Base-by-base conservation (phyloP, 2,329 filamentous ascomycete species). In the Septoria petroselini region DNA sequence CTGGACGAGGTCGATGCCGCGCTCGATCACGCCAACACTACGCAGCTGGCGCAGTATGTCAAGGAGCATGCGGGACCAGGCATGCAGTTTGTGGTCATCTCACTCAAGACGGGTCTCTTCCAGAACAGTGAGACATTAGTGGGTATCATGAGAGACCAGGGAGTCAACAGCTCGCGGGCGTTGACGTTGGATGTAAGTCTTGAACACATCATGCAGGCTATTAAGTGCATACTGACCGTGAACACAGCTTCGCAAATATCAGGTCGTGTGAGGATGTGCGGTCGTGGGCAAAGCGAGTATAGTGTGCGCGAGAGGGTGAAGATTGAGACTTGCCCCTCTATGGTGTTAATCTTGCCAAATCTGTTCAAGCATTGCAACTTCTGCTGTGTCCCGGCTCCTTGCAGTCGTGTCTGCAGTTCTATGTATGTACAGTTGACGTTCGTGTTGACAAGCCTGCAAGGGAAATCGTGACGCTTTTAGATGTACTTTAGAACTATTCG, bases 41-140 rank as follows among this genome's bases (percentile, higher is more conserved):
- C 89, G 61, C 90, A 94, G 68, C 91, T 98, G 70, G 93, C 91
- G 58, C 93, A 93, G 70, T 98, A 98, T 66, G 95, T 98, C 55
- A 82, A 86, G 30, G 89, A 95, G 65, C 91, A 98, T 70, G 88
- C 91, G 1, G 88, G 89, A 0, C 93, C 93, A 1, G 94, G 94
- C 11, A 97, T 97, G 90, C 93, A 98, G 70, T 98, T 98, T 62
- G 94, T 98, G 54, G 93, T 98, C 59, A 98, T 98, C 70, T 90
- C 84, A 73, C 78, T 98, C 68, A 98, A 98, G 79, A 87, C 90
- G 0, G 91, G 90, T 1, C 76, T 98, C 49, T 98, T 97, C 74
- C 91, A 98, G 72, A 88, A 94, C 69, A 95, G 89, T 65, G 91
- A 98, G 76, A 94, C 90, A 54, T 71, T 98, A 62, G 90, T 98